Percentiles rank a stretch among this genome's conserved stretches.
Evolutionary conservation across 1,139 yeast genomes (phyloP).

Genomic region (Yamadazyma sp.): DNA sequence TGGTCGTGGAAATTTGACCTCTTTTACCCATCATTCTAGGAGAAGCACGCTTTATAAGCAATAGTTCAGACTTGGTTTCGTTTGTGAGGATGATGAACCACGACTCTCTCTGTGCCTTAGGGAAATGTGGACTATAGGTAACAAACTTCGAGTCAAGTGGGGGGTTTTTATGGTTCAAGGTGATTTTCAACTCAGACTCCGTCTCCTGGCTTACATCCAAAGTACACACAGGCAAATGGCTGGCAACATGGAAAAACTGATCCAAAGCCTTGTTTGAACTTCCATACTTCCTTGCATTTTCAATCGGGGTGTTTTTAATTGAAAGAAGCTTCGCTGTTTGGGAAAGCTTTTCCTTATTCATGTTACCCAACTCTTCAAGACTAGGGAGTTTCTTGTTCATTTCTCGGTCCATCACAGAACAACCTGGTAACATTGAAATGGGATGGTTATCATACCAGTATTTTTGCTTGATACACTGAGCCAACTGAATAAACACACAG

Average conservation of each 20-base stretch:
- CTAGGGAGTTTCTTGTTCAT: constrained; percentile 6
- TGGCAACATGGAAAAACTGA: constrained; percentile 44
- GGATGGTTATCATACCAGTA: constrained; percentile 83
- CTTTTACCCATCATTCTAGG: constrained; percentile 50
- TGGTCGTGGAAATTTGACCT: constrained; percentile 41
- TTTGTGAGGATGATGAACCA: constrained; percentile 80
- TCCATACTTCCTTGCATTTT: constrained; percentile 25
- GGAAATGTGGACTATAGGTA: constrained; percentile 77
- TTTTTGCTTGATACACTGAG: constrained; percentile 90
- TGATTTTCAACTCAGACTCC: constrained; percentile 38
- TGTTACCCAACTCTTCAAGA: constrained; percentile 15
- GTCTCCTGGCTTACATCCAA: constrained; percentile 33
- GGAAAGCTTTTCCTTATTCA: constrained; percentile 25
- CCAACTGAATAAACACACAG: constrained; percentile 57
- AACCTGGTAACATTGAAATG: constrained; percentile 70
- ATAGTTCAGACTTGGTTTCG: constrained; percentile 44
- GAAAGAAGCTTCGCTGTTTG: constrained; percentile 32
- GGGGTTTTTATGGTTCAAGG: constrained; percentile 51
- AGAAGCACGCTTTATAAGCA: constrained; percentile 65
- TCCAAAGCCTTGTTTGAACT: constrained; percentile 16
- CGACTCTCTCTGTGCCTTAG: constrained; percentile 88
- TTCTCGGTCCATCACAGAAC: constrained; percentile 28
- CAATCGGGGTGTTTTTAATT: constrained; percentile 23
- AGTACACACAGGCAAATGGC: constrained; percentile 50
- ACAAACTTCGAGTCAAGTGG: constrained; percentile 61